phyloP scores from a whole-genome alignment of 1,139 yeast genomes.

The Kurtzmaniella natalensis region DNA sequence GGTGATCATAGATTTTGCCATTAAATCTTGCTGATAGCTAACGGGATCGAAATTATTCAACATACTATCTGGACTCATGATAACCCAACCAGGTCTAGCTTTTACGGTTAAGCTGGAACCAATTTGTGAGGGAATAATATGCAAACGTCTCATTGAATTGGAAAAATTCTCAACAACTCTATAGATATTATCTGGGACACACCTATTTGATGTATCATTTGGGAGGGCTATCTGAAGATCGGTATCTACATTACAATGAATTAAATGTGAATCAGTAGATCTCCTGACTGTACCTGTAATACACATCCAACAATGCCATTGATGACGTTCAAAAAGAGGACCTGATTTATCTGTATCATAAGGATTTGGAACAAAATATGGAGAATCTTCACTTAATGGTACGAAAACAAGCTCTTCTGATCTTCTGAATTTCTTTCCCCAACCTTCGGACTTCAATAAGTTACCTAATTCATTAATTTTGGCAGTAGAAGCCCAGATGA shows the following conservation, averaged over 20 bases:
- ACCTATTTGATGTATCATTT: slow-evolving; percentile 14
- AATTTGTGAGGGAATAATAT: slow-evolving; percentile 70
- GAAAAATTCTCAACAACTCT: slow-evolving; percentile 87
- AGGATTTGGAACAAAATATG: slow-evolving; percentile 48
- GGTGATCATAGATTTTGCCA: slow-evolving; percentile 27
- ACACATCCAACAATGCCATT: slow-evolving; percentile 98
- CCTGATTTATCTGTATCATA: slow-evolving; percentile 9
- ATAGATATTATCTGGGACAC: slow-evolving; percentile 75
- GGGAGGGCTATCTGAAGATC: slow-evolving; percentile 63
- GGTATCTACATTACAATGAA: slow-evolving; percentile 90
- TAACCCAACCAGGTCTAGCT: slow-evolving; percentile 86
- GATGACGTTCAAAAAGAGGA: slow-evolving; percentile 41
- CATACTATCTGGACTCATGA: slow-evolving; percentile 78
- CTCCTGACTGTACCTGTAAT: slow-evolving; percentile 91
- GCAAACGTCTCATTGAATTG: slow-evolving; percentile 74
- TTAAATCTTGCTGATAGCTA: slow-evolving; percentile 30
- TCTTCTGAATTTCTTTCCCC: slow-evolving; percentile 77
- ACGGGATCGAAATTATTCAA: slow-evolving; percentile 57
- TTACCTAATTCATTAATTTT: slow-evolving; percentile 61
- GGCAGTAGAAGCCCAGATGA: slow-evolving; percentile 80
- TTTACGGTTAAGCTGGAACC: slow-evolving; percentile 63
- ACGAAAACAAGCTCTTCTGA: slow-evolving; percentile 81
- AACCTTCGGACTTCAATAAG: slow-evolving; percentile 52
- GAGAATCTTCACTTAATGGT: slow-evolving; percentile 56
- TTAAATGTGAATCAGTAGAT: slow-evolving; percentile 75